Percentiles rank a stretch among this genome's conserved stretches.
These are phyloP conservation scores for Prunus campanulata DNA, from an alignment of 306 rosid genomes.

Conservation along the genomic window DNA sequence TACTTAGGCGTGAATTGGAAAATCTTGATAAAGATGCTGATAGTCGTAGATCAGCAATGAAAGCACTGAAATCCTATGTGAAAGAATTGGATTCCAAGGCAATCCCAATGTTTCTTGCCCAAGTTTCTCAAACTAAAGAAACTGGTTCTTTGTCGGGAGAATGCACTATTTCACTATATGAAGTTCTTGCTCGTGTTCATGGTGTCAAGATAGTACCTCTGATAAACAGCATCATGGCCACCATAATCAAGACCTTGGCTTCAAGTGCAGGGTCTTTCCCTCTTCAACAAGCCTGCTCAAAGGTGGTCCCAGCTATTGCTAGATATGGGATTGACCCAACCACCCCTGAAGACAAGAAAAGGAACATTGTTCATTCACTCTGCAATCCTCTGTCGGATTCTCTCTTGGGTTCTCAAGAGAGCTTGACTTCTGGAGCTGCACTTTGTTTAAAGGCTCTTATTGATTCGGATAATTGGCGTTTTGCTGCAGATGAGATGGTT, in stretches of 20 bases:
- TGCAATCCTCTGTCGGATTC: constrained; percentile 76
- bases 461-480: constrained; percentile 91
- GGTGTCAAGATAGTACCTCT: constrained; percentile 76
- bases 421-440: constrained; percentile 80
- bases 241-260: constrained; percentile 74
- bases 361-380: constrained; percentile 58
- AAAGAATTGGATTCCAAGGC: constrained; percentile 75
- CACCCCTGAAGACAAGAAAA: constrained; percentile 67
- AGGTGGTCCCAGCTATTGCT: constrained; percentile 81
- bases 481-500: constrained; percentile 79
- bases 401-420: constrained; percentile 68
- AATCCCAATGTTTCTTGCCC: constrained; percentile 78
- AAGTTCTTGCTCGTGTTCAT: constrained; percentile 86
- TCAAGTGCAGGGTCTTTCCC: constrained; percentile 84
- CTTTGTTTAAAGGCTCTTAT: constrained; percentile 83
- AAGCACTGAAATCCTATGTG: constrained; percentile 66
- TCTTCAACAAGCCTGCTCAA: constrained; percentile 89
- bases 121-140: constrained; percentile 87
- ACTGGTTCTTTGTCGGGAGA: constrained; percentile 68
- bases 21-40: constrained; percentile 80
- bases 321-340: constrained; percentile 90
- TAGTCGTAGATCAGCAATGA: constrained; percentile 82
- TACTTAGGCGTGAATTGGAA: constrained; percentile 52
- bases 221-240: constrained; percentile 66
- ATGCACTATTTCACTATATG: constrained; percentile 73